Evolutionary conservation across 257 asterid species (phyloP).

Genomic region (Gardenia jasminoides): DNA sequence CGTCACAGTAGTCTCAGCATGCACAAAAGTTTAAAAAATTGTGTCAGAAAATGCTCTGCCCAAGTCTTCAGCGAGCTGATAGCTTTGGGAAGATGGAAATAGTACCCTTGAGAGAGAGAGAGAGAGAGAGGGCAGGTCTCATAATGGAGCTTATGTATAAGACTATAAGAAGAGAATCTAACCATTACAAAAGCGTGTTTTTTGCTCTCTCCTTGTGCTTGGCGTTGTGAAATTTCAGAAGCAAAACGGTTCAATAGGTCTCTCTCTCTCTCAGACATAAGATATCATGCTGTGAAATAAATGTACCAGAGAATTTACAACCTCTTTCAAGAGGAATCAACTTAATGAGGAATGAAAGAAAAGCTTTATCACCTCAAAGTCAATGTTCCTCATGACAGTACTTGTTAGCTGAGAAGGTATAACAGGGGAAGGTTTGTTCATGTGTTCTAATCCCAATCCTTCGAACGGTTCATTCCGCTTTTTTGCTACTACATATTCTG

Average conservation of each 20-base stretch:
- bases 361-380: too few species aligned
- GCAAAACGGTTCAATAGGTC: constrained; percentile 79
- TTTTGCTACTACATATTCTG: constrained; percentile 63
- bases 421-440: constrained; percentile 69
- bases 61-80: constrained; percentile 94
- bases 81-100: constrained; percentile 46
- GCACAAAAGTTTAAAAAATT: constrained; percentile 55
- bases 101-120: constrained; percentile 8
- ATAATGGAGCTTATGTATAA: neutral
- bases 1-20: constrained; percentile 62
- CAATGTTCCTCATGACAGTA: constrained; percentile 40
- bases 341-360: constrained; percentile 14
- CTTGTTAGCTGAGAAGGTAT: constrained; percentile 56
- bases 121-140: neutral
- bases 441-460: constrained; percentile 90
- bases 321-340: constrained; percentile 7
- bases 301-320: constrained; percentile 12
- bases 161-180: constrained; percentile 14
- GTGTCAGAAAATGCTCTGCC: constrained; percentile 89
- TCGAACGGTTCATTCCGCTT: constrained; percentile 67
- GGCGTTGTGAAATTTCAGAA: too few species aligned
- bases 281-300: constrained; percentile 55
- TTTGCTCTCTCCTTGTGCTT: constrained; percentile 76
- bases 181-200: constrained; percentile 70
- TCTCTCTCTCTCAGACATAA: constrained; percentile 88